These are phyloP conservation scores for Neckera pumila DNA, from an alignment of 225 moss, liverwort and hornwort genomes.

Conservation along the genomic window DNA sequence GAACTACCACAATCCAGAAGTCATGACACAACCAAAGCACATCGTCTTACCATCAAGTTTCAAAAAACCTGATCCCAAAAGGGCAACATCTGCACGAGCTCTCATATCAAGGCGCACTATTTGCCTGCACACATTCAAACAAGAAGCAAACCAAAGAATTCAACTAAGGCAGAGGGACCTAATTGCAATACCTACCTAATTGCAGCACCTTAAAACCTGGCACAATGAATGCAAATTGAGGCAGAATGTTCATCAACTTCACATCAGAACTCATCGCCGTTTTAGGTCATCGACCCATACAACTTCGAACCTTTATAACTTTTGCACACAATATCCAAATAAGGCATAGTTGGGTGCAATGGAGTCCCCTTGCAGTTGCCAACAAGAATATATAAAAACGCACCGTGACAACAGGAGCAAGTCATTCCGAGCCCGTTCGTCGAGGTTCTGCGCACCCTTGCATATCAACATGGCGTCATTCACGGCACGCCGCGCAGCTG, in stretches of 20 bases:
- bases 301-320: not conserved
- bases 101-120: conserved; percentile 69
- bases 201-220: not conserved
- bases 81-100: conserved; percentile 70
- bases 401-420: conserved; percentile 58
- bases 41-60: conserved; percentile 68
- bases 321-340: not conserved
- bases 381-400: not conserved
- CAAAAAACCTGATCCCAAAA: conserved; percentile 60
- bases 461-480: conserved; percentile 58
- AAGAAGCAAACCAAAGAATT: not conserved
- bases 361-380: not conserved
- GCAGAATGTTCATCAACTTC: not conserved
- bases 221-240: not conserved
- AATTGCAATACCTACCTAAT: not conserved
- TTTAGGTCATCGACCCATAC: not conserved
- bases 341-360: not conserved
- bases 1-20: not conserved
- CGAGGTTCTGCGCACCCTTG: conserved; percentile 62
- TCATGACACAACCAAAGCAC: not conserved
- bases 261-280: not conserved
- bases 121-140: conserved; percentile 28
- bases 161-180: not conserved
- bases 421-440: conserved; percentile 77
- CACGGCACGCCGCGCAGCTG: conserved; percentile 45